These are phyloP conservation scores for Podaxis pistillaris DNA, from an alignment of 768 basidiomycete species.

Conservation along the genomic window DNA sequence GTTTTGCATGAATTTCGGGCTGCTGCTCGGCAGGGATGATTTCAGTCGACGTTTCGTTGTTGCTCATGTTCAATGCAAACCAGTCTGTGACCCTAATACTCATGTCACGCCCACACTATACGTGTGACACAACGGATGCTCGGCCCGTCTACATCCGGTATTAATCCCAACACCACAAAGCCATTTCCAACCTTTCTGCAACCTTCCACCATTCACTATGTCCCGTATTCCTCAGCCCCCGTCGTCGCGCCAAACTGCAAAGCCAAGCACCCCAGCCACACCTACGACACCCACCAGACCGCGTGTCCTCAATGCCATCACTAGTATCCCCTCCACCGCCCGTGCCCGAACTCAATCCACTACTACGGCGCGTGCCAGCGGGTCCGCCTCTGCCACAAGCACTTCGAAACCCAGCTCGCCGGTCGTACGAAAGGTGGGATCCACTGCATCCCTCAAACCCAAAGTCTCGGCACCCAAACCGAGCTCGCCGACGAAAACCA, in stretches of 20 bases:
- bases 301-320: slow-evolving; percentile 13
- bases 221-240: slow-evolving; percentile 20
- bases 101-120: neutral
- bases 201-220: slow-evolving; percentile 3
- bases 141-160: neutral
- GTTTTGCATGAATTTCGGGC: slow-evolving; percentile 11
- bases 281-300: slow-evolving; percentile 18
- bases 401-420: slow-evolving; percentile 22
- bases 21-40: slow-evolving; percentile 6
- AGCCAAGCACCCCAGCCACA: slow-evolving; percentile 10
- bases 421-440: slow-evolving; percentile 10
- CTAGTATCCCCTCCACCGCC: slow-evolving; percentile 3
- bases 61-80: slow-evolving; percentile 12
- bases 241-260: slow-evolving; percentile 16
- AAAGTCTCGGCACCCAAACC: slow-evolving; percentile 1
- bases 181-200: neutral
- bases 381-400: slow-evolving; percentile 24
- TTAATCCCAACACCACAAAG: neutral
- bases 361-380: slow-evolving; percentile 8
- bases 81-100: neutral
- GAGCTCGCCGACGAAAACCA: slow-evolving; percentile 13
- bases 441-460: slow-evolving; percentile 13
- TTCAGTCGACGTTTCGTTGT: slow-evolving; percentile 9
- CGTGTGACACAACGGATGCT: neutral
- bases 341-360: slow-evolving; percentile 21